Conservation (phyloP, 495 filamentous ascomycete genomes). For the Usnea hakonensis region DNA sequence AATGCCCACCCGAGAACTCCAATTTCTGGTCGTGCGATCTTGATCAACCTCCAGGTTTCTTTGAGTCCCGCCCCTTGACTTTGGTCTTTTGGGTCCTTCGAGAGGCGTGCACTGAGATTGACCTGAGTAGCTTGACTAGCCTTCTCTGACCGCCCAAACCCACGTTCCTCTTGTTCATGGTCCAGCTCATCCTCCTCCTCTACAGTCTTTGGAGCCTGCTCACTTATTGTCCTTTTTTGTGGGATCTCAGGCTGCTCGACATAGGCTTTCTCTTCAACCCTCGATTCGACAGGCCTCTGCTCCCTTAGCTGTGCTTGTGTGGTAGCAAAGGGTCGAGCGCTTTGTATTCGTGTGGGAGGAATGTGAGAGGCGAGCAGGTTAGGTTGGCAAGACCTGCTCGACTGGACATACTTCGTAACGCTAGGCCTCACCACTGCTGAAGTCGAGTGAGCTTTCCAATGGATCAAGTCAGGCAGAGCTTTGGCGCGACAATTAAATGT, state of each 20-base stretch:
- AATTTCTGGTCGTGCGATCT: constrained; percentile 78
- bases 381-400: not conserved
- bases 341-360: not conserved
- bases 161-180: constrained; percentile 47
- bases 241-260: not conserved
- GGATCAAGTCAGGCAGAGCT: not conserved
- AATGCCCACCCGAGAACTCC: constrained; percentile 74
- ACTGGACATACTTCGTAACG: not conserved
- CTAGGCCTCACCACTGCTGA: not conserved
- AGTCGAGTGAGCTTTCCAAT: not conserved
- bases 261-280: not conserved
- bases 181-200: constrained; percentile 31
- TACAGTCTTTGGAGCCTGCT: constrained; percentile 19
- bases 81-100: constrained; percentile 62
- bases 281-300: not conserved
- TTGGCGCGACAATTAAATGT: not conserved
- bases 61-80: constrained; percentile 56
- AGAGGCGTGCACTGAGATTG: constrained; percentile 78
- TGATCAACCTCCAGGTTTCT: constrained; percentile 81
- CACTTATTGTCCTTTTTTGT: constrained; percentile 22
- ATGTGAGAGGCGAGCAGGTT: not conserved
- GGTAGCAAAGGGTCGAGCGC: constrained; percentile 4
- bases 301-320: constrained; percentile 1
- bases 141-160: constrained; percentile 64
- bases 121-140: constrained; percentile 81